A percentile compares a stretch with the other conserved stretches of the same genome.
phyloP scores from a whole-genome alignment of 2,329 filamentous ascomycete genomes.

The Colletotrichum kahawae region DNA sequence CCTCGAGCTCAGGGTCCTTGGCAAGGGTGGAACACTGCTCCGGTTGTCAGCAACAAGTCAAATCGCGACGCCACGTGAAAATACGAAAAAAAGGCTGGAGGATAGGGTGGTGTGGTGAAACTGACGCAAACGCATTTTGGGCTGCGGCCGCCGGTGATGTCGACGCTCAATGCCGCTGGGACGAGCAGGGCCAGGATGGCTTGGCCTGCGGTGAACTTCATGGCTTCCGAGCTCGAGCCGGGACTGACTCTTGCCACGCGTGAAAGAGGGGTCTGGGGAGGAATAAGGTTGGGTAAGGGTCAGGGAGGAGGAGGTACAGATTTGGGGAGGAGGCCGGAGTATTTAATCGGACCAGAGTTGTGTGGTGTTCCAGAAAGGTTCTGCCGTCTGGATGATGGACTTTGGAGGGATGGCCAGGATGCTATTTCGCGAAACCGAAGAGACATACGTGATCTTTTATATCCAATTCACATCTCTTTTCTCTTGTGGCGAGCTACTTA shows the following conservation, averaged over 20 bases:
- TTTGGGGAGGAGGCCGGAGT: not conserved
- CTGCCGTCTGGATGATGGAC: not conserved
- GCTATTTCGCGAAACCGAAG: not conserved
- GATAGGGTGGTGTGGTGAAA: not conserved
- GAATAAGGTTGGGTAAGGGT: not conserved
- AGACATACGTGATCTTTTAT: not conserved
- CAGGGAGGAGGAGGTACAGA: not conserved
- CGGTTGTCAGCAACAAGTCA: not conserved
- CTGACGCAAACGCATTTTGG: not conserved
- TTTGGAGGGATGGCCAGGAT: not conserved
- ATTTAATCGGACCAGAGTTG: not conserved
- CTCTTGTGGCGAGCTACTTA: not conserved
- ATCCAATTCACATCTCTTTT: not conserved
- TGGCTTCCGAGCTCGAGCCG: not conserved
- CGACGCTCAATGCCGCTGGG: not conserved
- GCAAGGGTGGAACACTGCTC: constrained; percentile 28
- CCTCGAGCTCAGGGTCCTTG: constrained; percentile 23
- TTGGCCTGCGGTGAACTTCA: not conserved
- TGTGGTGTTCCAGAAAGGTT: not conserved
- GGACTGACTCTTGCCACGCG: not conserved
- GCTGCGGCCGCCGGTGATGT: not conserved
- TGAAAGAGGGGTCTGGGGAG: not conserved
- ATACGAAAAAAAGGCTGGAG: not conserved
- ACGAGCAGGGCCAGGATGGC: not conserved
- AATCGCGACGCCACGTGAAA: not conserved